Conservation (phyloP, 345 rosid genomes). For the Lepidium sativum region DNA sequence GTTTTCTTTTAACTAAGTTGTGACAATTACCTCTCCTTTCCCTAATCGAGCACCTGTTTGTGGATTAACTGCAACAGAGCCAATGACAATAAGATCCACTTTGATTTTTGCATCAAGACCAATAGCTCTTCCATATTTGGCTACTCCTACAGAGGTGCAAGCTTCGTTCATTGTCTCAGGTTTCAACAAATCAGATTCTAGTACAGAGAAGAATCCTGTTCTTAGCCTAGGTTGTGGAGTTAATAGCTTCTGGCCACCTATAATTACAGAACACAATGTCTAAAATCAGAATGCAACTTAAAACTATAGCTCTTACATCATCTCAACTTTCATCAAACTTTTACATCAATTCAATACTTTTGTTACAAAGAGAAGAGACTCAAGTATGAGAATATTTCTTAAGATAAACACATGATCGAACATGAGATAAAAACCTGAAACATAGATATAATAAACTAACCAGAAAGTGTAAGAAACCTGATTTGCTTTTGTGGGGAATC, state of each 20-base stretch:
- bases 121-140: slow-evolving; percentile 77
- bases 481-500: slow-evolving; percentile 95
- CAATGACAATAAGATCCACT: slow-evolving; percentile 72
- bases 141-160: slow-evolving; percentile 75
- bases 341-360: neutral
- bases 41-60: slow-evolving; percentile 84
- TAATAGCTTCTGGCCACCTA: slow-evolving; percentile 67
- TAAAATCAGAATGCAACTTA: neutral
- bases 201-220: slow-evolving; percentile 78
- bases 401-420: neutral
- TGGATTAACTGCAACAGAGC: slow-evolving; percentile 87
- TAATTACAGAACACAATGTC: neutral
- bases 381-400: neutral
- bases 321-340: neutral
- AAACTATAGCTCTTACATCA: neutral
- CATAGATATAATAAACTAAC: slow-evolving; percentile 33
- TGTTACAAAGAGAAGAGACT: neutral
- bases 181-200: slow-evolving; percentile 44
- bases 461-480: slow-evolving; percentile 75
- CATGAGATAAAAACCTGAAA: neutral
- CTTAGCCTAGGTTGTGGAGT: slow-evolving; percentile 92
- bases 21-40: slow-evolving; percentile 68
- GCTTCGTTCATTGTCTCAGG: slow-evolving; percentile 52
- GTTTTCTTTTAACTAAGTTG: neutral
- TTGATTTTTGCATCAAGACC: slow-evolving; percentile 72